Base-by-base conservation (phyloP, 1,139 yeast species). In the Yamadazyma trypodendri region DNA sequence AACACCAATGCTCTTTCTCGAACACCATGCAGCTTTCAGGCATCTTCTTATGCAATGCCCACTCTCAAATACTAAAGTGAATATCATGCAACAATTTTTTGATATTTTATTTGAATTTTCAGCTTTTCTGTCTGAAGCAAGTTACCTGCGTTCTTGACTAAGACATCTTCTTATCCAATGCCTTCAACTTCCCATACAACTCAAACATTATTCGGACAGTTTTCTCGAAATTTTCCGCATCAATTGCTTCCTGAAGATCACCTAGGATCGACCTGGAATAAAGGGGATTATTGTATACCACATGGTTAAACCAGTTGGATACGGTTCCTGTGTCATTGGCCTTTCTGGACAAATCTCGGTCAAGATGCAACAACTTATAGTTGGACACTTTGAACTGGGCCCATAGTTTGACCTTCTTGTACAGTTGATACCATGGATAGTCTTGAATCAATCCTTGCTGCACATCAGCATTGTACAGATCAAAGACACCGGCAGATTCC, bases 381-480 rank as follows among this genome's bases (percentile, higher is more conserved):
- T 82, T 82, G 9, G 77, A 63, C 17, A 75, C 58, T 43, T 80
- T 77, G 44, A 82, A 68, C 41, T 75, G 74, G 12, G 83, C 74
- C 43, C 79, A 81, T 11, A 80, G 65, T 36, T 65, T 71, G 24
- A 84, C 51, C 53, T 85, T 85, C 44, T 70, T 73, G 49, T 68
- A 72, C 40, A 72, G 63, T 46, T 68, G 67, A 61, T 81, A 84
- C 86, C 92, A 82, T 1, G 95, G 87, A 48, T 75, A 81, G 50
- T 84, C 95, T 33, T 69, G 63, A 2, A 67, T 59, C 36, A 82
- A 71, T 18, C 71, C 65, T 2, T 58, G 58, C 46, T 77, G 79
- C 12, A 84, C 65, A 2, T 54, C 51, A 9, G 49, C 42, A 27
- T 63, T 65, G 45, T 63, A 65, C 2, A 40, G 44, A 43, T 76